These are phyloP conservation scores for Trichoderma koningii DNA, from an alignment of 2,329 filamentous ascomycete genomes.

Conservation along the genomic window DNA sequence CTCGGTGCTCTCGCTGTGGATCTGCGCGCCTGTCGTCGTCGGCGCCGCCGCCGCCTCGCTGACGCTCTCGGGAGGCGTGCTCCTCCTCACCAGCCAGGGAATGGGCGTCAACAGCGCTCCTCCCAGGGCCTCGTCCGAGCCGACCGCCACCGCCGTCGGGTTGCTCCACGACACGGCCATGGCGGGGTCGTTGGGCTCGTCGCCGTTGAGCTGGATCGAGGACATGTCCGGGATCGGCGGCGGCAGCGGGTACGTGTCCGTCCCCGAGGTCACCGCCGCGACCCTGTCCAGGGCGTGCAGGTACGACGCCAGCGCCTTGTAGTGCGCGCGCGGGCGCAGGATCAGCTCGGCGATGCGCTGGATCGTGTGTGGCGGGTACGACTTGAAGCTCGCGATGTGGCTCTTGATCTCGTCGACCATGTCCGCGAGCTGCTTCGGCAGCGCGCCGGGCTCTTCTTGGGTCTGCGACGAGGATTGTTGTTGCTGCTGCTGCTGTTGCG, in stretches of 20 bases:
- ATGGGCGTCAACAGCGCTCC: constrained; percentile 93
- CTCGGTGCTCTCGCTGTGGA: constrained; percentile 73
- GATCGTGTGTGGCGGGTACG: constrained; percentile 84
- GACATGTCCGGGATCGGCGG: constrained; percentile 62
- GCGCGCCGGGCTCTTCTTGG: constrained; percentile 45
- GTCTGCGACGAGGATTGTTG: constrained; percentile 24
- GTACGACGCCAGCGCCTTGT: constrained; percentile 79
- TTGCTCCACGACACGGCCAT: constrained; percentile 51
- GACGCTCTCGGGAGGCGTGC: constrained; percentile 37
- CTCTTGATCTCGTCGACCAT: constrained; percentile 63
- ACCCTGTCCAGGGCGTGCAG: constrained; percentile 89
- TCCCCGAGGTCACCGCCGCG: constrained; percentile 82
- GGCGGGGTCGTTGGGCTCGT: constrained; percentile 46
- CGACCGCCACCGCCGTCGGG: constrained; percentile 55
- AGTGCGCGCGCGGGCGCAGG: constrained; percentile 73
- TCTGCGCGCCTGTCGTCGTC: constrained; percentile 40
- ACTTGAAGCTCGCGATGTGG: constrained; percentile 68
- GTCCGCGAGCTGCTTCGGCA: constrained; percentile 65
- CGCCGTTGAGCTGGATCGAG: constrained; percentile 63
- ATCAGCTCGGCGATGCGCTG: constrained; percentile 90
- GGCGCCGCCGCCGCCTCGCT: constrained; percentile 23
- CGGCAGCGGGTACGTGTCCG: constrained; percentile 80
- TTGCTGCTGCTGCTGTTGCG: background rate
- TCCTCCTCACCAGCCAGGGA: constrained; percentile 69
- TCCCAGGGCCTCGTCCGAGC: constrained; percentile 85